phyloP scores from a whole-genome alignment of 495 filamentous ascomycete genomes.

The Lasiosphaeria miniovina region DNA sequence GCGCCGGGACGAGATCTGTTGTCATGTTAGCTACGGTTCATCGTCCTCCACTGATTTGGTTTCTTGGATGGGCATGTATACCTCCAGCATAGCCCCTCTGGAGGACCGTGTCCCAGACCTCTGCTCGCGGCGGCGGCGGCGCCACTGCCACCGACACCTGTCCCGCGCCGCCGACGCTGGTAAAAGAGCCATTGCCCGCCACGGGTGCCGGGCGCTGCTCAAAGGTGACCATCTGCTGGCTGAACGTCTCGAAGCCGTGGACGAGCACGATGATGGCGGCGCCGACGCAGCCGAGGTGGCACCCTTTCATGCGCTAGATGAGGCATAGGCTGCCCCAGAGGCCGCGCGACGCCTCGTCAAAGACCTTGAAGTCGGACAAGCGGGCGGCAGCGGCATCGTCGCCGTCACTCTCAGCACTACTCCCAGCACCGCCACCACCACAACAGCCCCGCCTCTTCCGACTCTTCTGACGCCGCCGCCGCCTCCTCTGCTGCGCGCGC shows the following conservation, averaged over 20 bases:
- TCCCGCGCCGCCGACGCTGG: not conserved
- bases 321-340: slow-evolving; percentile 31
- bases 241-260: slow-evolving; percentile 38
- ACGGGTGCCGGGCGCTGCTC: slow-evolving; percentile 22
- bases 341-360: slow-evolving; percentile 37
- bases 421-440: no score
- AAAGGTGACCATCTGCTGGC: slow-evolving; percentile 38
- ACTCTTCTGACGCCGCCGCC: not conserved
- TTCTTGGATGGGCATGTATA: slow-evolving; percentile 2
- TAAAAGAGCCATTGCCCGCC: slow-evolving; percentile 7
- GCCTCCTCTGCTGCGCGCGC: slow-evolving; percentile 26
- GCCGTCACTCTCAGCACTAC: no score
- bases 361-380: slow-evolving; percentile 36
- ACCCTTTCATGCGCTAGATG: slow-evolving; percentile 32
- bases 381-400: slow-evolving; percentile 15
- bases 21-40: not conserved
- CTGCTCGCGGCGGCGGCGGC: slow-evolving; percentile 21
- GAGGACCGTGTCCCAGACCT: slow-evolving; percentile 33
- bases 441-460: no score
- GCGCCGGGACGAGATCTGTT: slow-evolving; percentile 23
- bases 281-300: slow-evolving; percentile 36
- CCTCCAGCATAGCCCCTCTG: slow-evolving; percentile 20
- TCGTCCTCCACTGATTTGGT: not conserved
- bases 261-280: slow-evolving; percentile 32
- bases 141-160: not conserved